Base-by-base conservation (phyloP, 306 rosid species). In the Carpinus viminea region DNA sequence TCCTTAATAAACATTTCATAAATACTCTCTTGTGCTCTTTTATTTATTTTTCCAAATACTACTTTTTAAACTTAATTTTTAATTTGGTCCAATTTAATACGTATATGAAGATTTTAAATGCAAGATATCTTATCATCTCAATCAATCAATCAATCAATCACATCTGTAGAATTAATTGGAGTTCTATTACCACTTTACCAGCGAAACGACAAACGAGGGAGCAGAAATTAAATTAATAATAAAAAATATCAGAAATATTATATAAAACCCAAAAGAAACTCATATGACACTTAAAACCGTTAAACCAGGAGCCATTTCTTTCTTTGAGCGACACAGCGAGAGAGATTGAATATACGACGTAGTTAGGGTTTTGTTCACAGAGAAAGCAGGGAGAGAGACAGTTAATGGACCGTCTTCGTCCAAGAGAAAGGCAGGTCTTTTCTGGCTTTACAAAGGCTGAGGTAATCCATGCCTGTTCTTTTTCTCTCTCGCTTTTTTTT, bases 391-490 rank as follows among this genome's bases (percentile, higher is more conserved):
- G 12, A 24, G 54, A 21, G 15, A 46, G 55, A 11, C 52, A 51
- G 24, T 69, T 13, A 50, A 93, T 88, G 98, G 98, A 89, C 83
- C 96, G 96, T 26, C 91, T 95, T 83, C 99, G 99, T 82, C 98
- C 94, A n/a, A 87, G 97, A 18, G 83, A 60, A 59, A 86, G 92
- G 79, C 83, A 80, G 18, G 12, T 66, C 24, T 91, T 91, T 80
- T 75, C 87, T 45, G 99, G 99, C 57, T 95, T 95, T 50, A 91
- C 97, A 1, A 84, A 85, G 78, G 89, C 86, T 0, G 98, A 93
- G 98, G 99, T 95, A 80, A 68, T 78, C 43, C 34, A 4, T 9
- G 21, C 28, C 53, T 41, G 72, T 24, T 34, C 50, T 43, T 47
- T 10, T 17, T 1, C 15, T 24, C 54, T 2, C 0, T n/a, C n/a